phyloP scores from a whole-genome alignment of 176 grass and related monocot species.

The Oryza coarctata region DNA sequence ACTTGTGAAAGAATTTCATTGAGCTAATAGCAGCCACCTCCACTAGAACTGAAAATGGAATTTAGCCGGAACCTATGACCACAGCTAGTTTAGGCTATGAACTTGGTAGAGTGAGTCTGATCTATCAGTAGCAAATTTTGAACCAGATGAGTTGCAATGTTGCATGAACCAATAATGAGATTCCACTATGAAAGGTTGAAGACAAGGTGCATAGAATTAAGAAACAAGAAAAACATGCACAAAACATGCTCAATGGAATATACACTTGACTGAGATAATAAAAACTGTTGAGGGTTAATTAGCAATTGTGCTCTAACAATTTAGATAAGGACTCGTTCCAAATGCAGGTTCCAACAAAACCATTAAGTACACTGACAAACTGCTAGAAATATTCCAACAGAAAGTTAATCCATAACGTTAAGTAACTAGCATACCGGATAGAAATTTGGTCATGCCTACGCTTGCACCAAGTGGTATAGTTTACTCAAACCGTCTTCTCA shows the following conservation, averaged over 20 bases:
- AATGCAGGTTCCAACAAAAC: not conserved
- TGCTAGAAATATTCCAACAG: not conserved
- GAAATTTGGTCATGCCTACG: not conserved
- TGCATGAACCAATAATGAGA: slow-evolving; percentile 25
- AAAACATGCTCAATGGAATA: not conserved
- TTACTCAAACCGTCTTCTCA: not conserved
- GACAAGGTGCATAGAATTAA: not conserved
- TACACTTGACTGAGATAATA: not conserved
- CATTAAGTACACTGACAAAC: not conserved
- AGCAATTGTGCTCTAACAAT: not conserved
- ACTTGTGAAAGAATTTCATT: slow-evolving; percentile 18
- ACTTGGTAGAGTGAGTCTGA: slow-evolving; percentile 14
- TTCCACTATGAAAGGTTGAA: not conserved
- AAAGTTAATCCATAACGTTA: not conserved
- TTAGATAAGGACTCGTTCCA: not conserved
- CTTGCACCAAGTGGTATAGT: not conserved
- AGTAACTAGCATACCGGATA: not conserved
- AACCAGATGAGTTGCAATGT: slow-evolving; percentile 4
- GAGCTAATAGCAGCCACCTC: slow-evolving; percentile 37
- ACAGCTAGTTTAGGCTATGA: slow-evolving; percentile 1
- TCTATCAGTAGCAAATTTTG: slow-evolving; percentile 20
- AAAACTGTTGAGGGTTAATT: too few species aligned
- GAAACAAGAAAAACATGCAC: slow-evolving; percentile 1
- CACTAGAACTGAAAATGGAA: slow-evolving; percentile 37
- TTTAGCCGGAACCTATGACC: slow-evolving; percentile 22